These are phyloP conservation scores for Starmerella sirachaensis DNA, from an alignment of 805 yeast genomes.

Conservation along the genomic window DNA sequence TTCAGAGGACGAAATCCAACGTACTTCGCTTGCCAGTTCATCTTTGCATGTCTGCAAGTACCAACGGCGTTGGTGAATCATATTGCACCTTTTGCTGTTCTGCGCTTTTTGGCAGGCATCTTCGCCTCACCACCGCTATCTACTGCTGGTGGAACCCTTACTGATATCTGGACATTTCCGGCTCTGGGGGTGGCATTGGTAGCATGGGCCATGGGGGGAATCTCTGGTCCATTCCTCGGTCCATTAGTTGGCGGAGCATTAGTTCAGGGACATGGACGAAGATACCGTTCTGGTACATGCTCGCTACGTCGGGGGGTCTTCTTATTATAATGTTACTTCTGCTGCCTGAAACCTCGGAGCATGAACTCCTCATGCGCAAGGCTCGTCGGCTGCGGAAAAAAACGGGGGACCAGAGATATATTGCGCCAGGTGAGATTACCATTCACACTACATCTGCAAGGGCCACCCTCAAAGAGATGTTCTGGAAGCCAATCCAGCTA, in stretches of 20 bases:
- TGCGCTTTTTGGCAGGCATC: constrained; percentile 45
- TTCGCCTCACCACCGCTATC: constrained; percentile 46
- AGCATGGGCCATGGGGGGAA: constrained; percentile 43
- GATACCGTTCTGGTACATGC: constrained; percentile 45
- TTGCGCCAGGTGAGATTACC: constrained; percentile 18
- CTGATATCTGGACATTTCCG: constrained; percentile 37
- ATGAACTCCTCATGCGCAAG: constrained; percentile 37
- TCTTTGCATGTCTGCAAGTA: constrained; percentile 42
- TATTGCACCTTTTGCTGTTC: constrained; percentile 39
- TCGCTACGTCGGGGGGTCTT: constrained; percentile 31
- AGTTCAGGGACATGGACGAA: constrained; percentile 37
- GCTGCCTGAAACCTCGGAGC: constrained; percentile 40
- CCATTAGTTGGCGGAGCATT: constrained; percentile 47
- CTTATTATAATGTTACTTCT: constrained; percentile 31
- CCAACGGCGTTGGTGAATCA: constrained; percentile 43
- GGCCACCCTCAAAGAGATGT: constrained; percentile 14
- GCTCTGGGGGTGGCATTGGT: constrained; percentile 38
- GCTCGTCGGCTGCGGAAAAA: constrained; percentile 37
- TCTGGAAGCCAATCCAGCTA: constrained; percentile 34
- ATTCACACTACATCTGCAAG: not conserved
- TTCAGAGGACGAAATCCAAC: constrained; percentile 40
- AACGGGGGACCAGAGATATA: constrained; percentile 25
- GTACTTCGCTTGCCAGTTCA: constrained; percentile 36
- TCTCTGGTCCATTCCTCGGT: constrained; percentile 44
- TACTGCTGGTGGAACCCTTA: constrained; percentile 47